Evolutionary conservation across 176 grass and related monocot genomes (phyloP), one percentile per base, ranked within the genome.

Genomic region (Lolium multiflorum): DNA sequence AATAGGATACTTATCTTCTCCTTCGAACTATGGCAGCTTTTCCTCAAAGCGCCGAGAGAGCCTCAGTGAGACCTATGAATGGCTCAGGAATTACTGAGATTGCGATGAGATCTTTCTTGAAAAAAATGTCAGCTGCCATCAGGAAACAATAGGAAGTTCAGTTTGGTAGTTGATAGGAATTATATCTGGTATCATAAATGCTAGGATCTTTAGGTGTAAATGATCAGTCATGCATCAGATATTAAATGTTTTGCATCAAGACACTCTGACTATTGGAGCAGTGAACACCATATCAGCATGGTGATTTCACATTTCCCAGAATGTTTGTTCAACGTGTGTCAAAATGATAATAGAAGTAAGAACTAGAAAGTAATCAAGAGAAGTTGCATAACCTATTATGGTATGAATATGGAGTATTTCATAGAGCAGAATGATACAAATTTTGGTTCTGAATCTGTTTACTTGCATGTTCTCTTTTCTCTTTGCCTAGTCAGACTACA

Each of bases 271-370:
- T 15, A 66, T 6, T 80, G 2, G 67, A 58, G 48, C 9, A 80
- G 14, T 67, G 31, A 59, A 35, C 20, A 37, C 3, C 25, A 41
- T 28, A 82, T 78, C 5, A 5, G 26, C 25, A 17, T 43, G 39
- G 48, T 41, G 78, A 44, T 71, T 70, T 71, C 13, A 14, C n/a
- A 50, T 46, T 70, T 76, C 69, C 10, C 7, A 71, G 15, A 59
- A 61, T 69, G 81, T 43, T 77, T 70, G 11, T 41, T 64, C 44
- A 72, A 57, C 41, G 12, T 71, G 21, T 41, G 82, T 58, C 10
- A 68, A 39, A 38, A 60, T 2, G 3, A 14, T 59, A 51, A 22
- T 4, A 16, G 20, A 46, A 75, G 13, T 21, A 37, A 12, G 56
- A 72, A 50, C 25, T 35, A 24, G 12, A 25, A 67, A 55, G 14